Conservation (phyloP, 306 rosid species). For the Vigna unguiculata region DNA sequence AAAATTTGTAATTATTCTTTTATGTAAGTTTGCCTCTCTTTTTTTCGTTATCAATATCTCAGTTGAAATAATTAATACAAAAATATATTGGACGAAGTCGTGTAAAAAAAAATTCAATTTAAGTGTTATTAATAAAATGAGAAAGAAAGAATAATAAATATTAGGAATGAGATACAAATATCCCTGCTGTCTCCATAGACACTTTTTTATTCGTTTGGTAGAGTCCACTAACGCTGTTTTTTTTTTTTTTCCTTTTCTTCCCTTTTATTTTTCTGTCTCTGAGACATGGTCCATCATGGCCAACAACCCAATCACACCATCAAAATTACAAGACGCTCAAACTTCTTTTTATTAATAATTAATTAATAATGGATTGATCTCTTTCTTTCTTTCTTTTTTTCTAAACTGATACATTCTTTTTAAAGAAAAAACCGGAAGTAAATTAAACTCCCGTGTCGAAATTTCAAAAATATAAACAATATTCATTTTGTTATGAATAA, state of each 20-base stretch:
- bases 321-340: background rate
- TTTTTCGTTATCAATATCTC: no score
- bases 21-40: no score
- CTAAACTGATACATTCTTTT: background rate
- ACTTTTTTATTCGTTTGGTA: constrained; percentile 32
- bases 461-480: background rate
- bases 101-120: no score
- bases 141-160: no score
- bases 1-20: no score
- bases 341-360: background rate
- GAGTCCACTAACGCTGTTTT: background rate
- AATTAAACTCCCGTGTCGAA: background rate
- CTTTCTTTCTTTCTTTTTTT: background rate
- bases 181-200: constrained; percentile 32
- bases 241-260: background rate
- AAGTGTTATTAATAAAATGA: no score
- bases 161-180: background rate
- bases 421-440: background rate
- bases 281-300: background rate
- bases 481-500: background rate
- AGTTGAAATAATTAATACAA: background rate
- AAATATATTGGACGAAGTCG: no score
- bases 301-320: background rate
- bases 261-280: background rate
- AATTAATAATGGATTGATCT: background rate